Base-by-base conservation (phyloP, 176 grass and related monocot genomes). In the Rhynchospora breviuscula region DNA sequence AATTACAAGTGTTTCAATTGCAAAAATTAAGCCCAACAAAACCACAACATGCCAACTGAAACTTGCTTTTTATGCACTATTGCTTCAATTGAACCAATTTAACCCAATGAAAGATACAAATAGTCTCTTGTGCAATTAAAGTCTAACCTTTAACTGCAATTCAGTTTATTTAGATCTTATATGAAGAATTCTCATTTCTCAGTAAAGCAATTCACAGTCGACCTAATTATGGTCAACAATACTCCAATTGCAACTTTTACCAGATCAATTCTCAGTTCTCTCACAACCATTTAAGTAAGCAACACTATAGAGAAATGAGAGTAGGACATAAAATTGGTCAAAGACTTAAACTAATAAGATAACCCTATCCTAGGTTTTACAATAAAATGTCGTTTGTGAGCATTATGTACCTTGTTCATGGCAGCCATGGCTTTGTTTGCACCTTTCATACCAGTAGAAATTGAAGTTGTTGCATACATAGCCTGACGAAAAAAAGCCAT, bases 391-490 rank as follows among this genome's bases (percentile, higher is more conserved):
- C 77, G 83, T 68, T 9, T 85, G 62, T 57, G 19, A 48, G 84
- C 35, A 63, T 35, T 49, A 19, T 54, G 4, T 89, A 95, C 96
- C 96, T 99, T 99, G 89, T 99, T 99, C 96, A 99, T 99, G 29
- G 96, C 91, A 81, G 93, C 82, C 96, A 99, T 99, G 54, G 93
- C 96, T 93, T 93, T 99, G 86, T 93, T 99, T 85, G 93, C 96
- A 65, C 96, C 96, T 86, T 99, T 95, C 96, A 99, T 99, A 83
- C 96, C 96, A 86, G 96, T 87, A 79, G 96, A 99, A 85, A 99
- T 99, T 85, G 96, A 99, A 85, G 96, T 99, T 35, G 89, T 94
- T 0, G 96, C 96, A 51, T 99, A 58, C 96, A 99, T 93, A 82
- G 96, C 96, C 96, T 99, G 80, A 51, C 21, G 86, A 6, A 71